Evolutionary conservation across 2,329 filamentous ascomycete species (phyloP), one percentile per base, ranked within the genome.

Genomic region (Sporothrix dimorphospora): DNA sequence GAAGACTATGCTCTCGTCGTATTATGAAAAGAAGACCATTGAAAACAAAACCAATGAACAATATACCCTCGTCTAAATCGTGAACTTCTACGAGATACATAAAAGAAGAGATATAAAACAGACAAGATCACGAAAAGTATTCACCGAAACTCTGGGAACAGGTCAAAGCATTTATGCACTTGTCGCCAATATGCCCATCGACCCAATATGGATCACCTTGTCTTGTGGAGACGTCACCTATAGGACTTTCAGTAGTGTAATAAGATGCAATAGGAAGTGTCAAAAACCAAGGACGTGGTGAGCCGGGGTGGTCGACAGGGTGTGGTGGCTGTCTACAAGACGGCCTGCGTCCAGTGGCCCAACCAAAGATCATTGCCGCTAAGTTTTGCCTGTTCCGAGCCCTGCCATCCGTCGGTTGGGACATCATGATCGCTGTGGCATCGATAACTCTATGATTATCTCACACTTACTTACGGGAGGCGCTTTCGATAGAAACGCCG

Each of bases 201-300:
- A 12, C 27, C 14, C 55, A 57, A 24, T 19, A 14, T 59, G 27
- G 16, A 8, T 9, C 57, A 59, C 9, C n/a, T 12, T 61, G n/a
- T 61, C 7, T 61, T 19, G n/a, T 21, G 7, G 53, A 21, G 57
- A 61, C 57, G 57, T 61, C 57, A 61, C 57, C 34, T 61, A 61
- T 61, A 61, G 19, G 19, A 61, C 57, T 40, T 30, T 9, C 57
- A 40, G 3, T 61, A 40, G 30, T n/a, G 34, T 42, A 40, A 63
- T 63, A 42, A 14, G 9, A 24, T 63, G 57, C 57, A 63, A 63
- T 63, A 42, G 57, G 34, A 42, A 9, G n/a, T 19, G 34, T 21
- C n/a, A 42, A 63, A 63, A 63, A 24, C 57, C 57, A 63, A 42
- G 57, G 57, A 40, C 57, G 40, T 6, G 19, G 57, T 24, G n/a